Conservation (phyloP, 257 asterid genomes). For the Rubia yunnanensis region DNA sequence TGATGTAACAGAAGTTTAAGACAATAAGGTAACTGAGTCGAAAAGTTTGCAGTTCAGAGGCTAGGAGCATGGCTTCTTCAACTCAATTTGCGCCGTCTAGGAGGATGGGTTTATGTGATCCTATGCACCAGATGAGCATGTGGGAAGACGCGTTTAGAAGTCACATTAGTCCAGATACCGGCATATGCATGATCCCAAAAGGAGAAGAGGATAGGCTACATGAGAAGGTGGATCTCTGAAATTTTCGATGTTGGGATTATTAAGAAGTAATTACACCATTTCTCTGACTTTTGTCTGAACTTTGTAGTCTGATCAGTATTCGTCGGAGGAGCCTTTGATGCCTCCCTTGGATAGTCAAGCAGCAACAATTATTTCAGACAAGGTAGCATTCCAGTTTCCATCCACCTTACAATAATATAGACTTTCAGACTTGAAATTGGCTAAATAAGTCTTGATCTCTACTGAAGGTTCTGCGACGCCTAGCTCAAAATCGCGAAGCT, state of each 20-base stretch:
- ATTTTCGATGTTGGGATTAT: not conserved
- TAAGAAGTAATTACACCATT: not conserved
- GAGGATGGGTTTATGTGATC: conserved; percentile 57
- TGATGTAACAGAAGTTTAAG: not conserved
- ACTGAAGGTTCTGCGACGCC: conserved; percentile 59
- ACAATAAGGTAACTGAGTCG: not conserved
- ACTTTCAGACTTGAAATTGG: not conserved
- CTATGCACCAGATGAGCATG: conserved; percentile 64
- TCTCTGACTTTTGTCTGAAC: not conserved
- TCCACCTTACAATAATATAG: not conserved
- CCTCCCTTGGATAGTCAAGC: conserved; percentile 47
- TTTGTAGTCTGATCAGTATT: conserved; percentile 40
- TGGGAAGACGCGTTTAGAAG: conserved; percentile 71
- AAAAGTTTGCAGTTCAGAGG: conserved; percentile 16
- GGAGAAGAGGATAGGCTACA: conserved; percentile 34
- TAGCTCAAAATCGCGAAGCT: conserved; percentile 95
- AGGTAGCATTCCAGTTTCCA: conserved; percentile 29
- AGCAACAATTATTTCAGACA: conserved; percentile 45
- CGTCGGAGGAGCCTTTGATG: conserved; percentile 51
- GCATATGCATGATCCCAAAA: conserved; percentile 32
- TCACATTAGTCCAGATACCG: conserved; percentile 37
- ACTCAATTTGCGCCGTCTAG: conserved; percentile 65
- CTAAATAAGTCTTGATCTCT: not conserved
- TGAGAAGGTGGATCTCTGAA: conserved; percentile 42
- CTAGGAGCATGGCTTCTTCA: conserved; percentile 51